A percentile compares a stretch with the other conserved stretches of the same genome.
Conservation (phyloP, 2,329 filamentous ascomycete species). For the Sclerotinia glacialis region DNA sequence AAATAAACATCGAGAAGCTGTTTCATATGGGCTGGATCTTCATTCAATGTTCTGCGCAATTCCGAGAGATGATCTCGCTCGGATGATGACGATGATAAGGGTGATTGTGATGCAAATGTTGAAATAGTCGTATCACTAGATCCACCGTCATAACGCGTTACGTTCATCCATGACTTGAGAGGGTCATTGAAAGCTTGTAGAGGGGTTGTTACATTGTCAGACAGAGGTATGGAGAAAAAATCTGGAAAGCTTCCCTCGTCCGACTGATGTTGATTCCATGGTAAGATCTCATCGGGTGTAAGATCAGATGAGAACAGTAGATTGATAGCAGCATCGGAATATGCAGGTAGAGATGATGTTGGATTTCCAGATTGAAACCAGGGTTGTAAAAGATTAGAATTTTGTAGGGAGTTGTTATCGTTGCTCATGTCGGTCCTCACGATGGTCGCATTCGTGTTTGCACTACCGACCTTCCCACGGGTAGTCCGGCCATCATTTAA, state of each 20-base stretch:
- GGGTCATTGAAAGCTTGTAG: neutral
- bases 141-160: neutral
- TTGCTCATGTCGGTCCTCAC: neutral
- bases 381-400: neutral
- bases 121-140: neutral
- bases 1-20: conserved; percentile 6
- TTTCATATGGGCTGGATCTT: neutral
- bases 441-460: neutral
- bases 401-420: neutral
- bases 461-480: neutral
- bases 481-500: neutral
- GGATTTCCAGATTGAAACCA: conserved; percentile 2
- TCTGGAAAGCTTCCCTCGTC: neutral
- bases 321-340: neutral
- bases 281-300: neutral
- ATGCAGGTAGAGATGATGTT: neutral
- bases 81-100: conserved; percentile 8
- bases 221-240: neutral
- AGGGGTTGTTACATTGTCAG: neutral
- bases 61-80: conserved; percentile 3
- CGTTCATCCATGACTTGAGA: neutral
- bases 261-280: neutral
- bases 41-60: neutral
- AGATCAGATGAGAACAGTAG: neutral
- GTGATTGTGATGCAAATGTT: conserved; percentile 7